phyloP scores from a whole-genome alignment of 208 protist genomes.

The Sergeia podlipaevii region DNA sequence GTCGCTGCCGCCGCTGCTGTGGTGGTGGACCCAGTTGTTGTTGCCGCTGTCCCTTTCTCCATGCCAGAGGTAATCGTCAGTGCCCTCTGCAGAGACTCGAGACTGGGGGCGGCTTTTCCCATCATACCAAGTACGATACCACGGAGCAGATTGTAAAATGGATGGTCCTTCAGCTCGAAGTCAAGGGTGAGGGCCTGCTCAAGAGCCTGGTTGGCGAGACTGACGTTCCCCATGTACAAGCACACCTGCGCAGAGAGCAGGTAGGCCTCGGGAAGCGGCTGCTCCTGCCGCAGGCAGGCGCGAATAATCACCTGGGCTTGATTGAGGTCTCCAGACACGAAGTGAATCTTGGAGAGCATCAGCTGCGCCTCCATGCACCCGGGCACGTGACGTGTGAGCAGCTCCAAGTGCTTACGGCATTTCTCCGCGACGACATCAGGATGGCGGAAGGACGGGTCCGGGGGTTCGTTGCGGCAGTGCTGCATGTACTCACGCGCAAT shows the following conservation, averaged over 20 bases:
- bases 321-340: constrained; percentile 76
- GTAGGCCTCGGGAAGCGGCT: constrained; percentile 73
- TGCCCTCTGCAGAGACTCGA: constrained; percentile 60
- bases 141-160: constrained; percentile 90
- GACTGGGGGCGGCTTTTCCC: constrained; percentile 62
- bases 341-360: constrained; percentile 79
- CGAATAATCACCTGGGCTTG: constrained; percentile 69
- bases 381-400: constrained; percentile 74
- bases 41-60: neutral
- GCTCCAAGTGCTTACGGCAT: constrained; percentile 65
- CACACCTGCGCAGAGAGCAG: constrained; percentile 91
- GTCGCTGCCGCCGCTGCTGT: neutral
- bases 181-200: constrained; percentile 91
- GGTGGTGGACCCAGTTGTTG: neutral
- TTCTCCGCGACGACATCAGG: constrained; percentile 68
- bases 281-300: constrained; percentile 64
- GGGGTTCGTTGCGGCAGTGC: constrained; percentile 85
- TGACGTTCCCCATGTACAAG: constrained; percentile 76
- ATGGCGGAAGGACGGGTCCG: constrained; percentile 53
- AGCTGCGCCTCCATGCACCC: constrained; percentile 88
- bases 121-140: constrained; percentile 73
- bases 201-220: constrained; percentile 74
- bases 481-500: constrained; percentile 85
- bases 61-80: constrained; percentile 21
- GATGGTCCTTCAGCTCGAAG: constrained; percentile 91